phyloP scores from a whole-genome alignment of 768 basidiomycete genomes.

The Boletus reticulatus region DNA sequence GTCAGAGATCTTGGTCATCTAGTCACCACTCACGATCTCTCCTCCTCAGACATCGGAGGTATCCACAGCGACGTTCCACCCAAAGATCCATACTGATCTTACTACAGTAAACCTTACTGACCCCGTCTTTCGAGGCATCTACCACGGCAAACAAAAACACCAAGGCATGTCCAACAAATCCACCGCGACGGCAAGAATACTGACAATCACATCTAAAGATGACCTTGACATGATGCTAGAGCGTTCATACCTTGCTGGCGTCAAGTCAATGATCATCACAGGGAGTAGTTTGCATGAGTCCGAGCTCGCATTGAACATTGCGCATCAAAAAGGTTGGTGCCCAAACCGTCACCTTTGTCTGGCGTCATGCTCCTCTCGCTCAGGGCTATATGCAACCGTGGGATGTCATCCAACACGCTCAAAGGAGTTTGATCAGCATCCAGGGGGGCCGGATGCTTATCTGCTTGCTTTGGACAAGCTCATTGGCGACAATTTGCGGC shows the following conservation, averaged over 20 bases:
- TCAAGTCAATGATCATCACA: conserved; percentile 73
- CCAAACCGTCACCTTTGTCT: neutral
- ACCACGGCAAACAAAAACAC: conserved; percentile 50
- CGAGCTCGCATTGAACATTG: conserved; percentile 55
- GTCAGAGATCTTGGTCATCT: conserved; percentile 4
- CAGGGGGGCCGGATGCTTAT: conserved; percentile 59
- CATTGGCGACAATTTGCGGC: conserved; percentile 46
- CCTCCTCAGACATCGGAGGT: conserved; percentile 40
- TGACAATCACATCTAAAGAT: conserved; percentile 36
- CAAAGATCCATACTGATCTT: neutral
- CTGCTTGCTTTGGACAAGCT: conserved; percentile 55
- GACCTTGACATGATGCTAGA: conserved; percentile 60
- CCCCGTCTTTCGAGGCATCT: conserved; percentile 51
- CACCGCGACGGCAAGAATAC: neutral
- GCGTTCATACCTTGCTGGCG: conserved; percentile 57
- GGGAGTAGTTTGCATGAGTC: conserved; percentile 71
- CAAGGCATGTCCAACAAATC: conserved; percentile 34
- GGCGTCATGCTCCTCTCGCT: neutral
- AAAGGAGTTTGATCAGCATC: conserved; percentile 58
- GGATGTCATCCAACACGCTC: conserved; percentile 82
- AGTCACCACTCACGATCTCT: neutral
- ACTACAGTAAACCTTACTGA: conserved; percentile 52
- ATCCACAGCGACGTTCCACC: neutral
- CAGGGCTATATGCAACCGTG: conserved; percentile 69
- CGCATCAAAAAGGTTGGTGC: conserved; percentile 48